These are phyloP conservation scores for Fusarium proliferatum DNA, from an alignment of 2,329 filamentous ascomycete genomes.

Conservation along the genomic window DNA sequence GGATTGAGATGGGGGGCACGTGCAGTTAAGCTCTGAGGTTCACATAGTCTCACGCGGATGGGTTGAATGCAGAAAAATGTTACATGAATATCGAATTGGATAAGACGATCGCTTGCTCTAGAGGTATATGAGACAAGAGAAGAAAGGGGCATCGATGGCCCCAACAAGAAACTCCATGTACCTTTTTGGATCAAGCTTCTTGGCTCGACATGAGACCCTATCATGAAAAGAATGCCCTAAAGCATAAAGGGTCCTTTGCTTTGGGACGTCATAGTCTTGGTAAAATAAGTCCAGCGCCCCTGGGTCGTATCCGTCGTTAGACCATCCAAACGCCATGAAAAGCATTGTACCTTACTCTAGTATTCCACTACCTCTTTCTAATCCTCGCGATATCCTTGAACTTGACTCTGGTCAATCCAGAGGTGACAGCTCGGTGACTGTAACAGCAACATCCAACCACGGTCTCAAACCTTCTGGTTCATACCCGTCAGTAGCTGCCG, in stretches of 20 bases:
- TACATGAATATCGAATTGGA: slow-evolving; percentile 28
- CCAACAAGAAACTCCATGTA: slow-evolving; percentile 36
- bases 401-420: neutral
- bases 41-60: neutral
- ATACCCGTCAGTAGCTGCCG: slow-evolving; percentile 54
- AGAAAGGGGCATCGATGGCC: slow-evolving; percentile 21
- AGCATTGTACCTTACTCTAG: slow-evolving; percentile 26
- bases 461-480: slow-evolving; percentile 51
- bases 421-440: neutral
- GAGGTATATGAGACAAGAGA: slow-evolving; percentile 42
- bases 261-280: slow-evolving; percentile 18
- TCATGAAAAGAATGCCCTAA: slow-evolving; percentile 12
- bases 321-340: slow-evolving; percentile 43
- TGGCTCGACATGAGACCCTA: slow-evolving; percentile 14
- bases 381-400: neutral
- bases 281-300: slow-evolving; percentile 35
- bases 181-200: slow-evolving; percentile 19
- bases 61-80: neutral
- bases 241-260: slow-evolving; percentile 2
- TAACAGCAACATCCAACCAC: neutral
- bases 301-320: slow-evolving; percentile 43
- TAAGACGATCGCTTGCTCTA: slow-evolving; percentile 44
- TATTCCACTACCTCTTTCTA: slow-evolving; percentile 18
- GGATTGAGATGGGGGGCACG: neutral
- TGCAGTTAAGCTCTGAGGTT: neutral